Base-by-base conservation (phyloP, 2,329 filamentous ascomycete species). In the Cryphonectria japonica region DNA sequence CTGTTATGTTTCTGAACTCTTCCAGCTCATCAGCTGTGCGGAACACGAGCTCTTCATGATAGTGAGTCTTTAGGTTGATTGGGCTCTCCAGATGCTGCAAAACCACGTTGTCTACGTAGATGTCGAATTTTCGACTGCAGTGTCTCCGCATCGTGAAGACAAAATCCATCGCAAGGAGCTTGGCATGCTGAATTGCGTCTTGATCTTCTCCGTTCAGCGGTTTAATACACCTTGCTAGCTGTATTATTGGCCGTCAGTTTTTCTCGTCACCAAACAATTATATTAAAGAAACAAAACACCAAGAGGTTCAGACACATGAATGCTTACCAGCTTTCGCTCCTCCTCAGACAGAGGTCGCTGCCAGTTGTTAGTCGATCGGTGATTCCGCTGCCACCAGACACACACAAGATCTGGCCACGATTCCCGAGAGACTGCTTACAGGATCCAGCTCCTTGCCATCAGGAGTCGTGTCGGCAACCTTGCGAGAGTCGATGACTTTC, bases 61-160 rank as follows among this genome's bases (percentile, higher is more conserved):
- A 69, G 54, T 73, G 71, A 19, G 67, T 73, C 37, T 73, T 71
- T 8, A 73, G 50, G 54, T 71, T 73, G 66, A 73, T 73, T 22
- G 71, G 69, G 32, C 63, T 71, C 46, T 61, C 63, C 37, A 73
- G n/a, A 19, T 64, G 19, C 16, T 34, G 22, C 34, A 71, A 32
- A 61, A 62, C 69, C 13, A 7, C 32, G n/a, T 54, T 59, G 34
- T 73, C 71, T 34, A 73, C 37, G 41, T 67, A 73, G 41, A 65
- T 11, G 16, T 69, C 69, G 57, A 73, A 73, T 14, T 32, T 8
- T 1, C 32, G 66, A 29, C 26, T 67, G 57, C 67, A 70, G 26
- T 43, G 39, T 22, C 59, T 32, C n/a, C 41, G 67, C 66, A 73
- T 67, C 37, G 67, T 71, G 14, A 63, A 69, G 57, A 73, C 34